Evolutionary conservation across 805 yeast genomes (phyloP).

Genomic region (Yarrowia sp.): DNA sequence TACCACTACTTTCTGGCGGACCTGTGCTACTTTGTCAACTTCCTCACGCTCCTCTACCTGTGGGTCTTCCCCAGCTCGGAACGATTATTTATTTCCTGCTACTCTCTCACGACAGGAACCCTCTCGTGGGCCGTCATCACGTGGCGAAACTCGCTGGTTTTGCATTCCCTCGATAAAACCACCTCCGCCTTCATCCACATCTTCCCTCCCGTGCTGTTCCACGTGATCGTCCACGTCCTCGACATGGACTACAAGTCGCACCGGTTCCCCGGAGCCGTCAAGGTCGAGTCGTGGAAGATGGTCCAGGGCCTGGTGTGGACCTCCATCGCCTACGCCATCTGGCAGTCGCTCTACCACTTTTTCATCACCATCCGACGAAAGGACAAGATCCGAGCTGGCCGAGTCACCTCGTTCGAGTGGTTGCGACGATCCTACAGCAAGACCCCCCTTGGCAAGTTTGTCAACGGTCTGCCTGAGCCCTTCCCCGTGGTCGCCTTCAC

Average conservation of each 20-base stretch:
- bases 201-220: slow-evolving; percentile 84
- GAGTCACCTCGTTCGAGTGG: slow-evolving; percentile 83
- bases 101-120: slow-evolving; percentile 85
- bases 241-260: slow-evolving; percentile 47
- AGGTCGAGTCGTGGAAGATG: slow-evolving; percentile 68
- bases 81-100: slow-evolving; percentile 74
- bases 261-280: slow-evolving; percentile 80
- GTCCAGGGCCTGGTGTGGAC: slow-evolving; percentile 72
- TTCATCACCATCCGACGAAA: slow-evolving; percentile 81
- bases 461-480: slow-evolving; percentile 77
- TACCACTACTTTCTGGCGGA: slow-evolving; percentile 90
- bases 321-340: slow-evolving; percentile 73
- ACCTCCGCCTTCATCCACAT: slow-evolving; percentile 89
- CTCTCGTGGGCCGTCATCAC: slow-evolving; percentile 90
- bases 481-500: slow-evolving; percentile 88
- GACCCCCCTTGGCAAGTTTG: slow-evolving; percentile 66
- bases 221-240: slow-evolving; percentile 80
- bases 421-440: slow-evolving; percentile 69
- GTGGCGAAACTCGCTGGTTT: slow-evolving; percentile 90
- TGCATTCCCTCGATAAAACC: slow-evolving; percentile 88
- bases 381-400: slow-evolving; percentile 79
- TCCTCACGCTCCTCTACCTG: slow-evolving; percentile 62
- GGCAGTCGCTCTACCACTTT: slow-evolving; percentile 91
- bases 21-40: slow-evolving; percentile 86
- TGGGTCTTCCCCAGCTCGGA: slow-evolving; percentile 81